Percentiles rank a stretch among this genome's conserved stretches.
phyloP scores from a whole-genome alignment of 257 asterid genomes.

The Coffea eugenioides region DNA sequence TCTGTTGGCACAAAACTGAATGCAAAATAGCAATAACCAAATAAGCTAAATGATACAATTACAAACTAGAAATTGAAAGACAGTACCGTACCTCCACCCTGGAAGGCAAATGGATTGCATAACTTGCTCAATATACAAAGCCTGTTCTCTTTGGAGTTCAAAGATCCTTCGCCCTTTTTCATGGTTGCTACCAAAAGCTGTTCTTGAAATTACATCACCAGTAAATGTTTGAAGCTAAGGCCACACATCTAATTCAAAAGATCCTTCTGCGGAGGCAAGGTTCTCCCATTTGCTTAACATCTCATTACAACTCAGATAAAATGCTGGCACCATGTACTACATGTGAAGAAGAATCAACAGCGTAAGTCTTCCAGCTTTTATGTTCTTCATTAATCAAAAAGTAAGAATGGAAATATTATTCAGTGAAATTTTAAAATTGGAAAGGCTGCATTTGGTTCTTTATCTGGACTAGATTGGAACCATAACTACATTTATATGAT shows the following conservation, averaged over 20 bases:
- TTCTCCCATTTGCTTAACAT: slow-evolving; percentile 62
- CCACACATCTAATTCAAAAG: slow-evolving; percentile 54
- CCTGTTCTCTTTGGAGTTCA: slow-evolving; percentile 54
- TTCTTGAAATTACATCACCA: slow-evolving; percentile 55
- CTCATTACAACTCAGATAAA: slow-evolving; percentile 46
- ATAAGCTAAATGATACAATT: not conserved
- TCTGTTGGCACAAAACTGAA: slow-evolving; percentile 50
- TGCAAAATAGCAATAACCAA: not conserved
- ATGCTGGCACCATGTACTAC: slow-evolving; percentile 53
- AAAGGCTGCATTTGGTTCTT: too few species aligned
- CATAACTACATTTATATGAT: too few species aligned
- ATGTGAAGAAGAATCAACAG: too few species aligned
- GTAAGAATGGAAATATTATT: too few species aligned
- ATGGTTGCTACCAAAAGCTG: slow-evolving; percentile 65
- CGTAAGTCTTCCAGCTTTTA: too few species aligned
- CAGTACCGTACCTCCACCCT: slow-evolving; percentile 33
- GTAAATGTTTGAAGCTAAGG: slow-evolving; percentile 54
- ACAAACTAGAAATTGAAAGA: not conserved
- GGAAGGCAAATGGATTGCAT: slow-evolving; percentile 33
- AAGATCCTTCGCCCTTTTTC: slow-evolving; percentile 58
- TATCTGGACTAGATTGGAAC: too few species aligned
- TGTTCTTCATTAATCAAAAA: too few species aligned
- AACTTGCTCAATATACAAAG: slow-evolving; percentile 19
- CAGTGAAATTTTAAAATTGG: too few species aligned
- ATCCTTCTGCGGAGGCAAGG: slow-evolving; percentile 24